Base-by-base conservation (phyloP, 2,329 filamentous ascomycete species). In the Coniochaeta ligniaria region DNA sequence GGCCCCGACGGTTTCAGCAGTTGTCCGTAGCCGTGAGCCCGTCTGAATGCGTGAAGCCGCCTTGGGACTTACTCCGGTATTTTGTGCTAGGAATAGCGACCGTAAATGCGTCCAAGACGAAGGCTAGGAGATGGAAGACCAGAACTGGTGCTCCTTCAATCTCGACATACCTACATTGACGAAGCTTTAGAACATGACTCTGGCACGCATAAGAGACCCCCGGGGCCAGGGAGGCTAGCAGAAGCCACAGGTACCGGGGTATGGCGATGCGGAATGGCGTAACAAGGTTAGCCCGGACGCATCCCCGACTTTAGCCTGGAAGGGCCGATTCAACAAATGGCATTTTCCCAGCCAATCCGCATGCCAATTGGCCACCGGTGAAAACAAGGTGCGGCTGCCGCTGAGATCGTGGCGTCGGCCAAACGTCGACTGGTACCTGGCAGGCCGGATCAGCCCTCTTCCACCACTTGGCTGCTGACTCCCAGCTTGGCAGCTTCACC, bases 231-330 rank as follows among this genome's bases (percentile, higher is more conserved):
- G 31, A 33, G 6, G 31, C 31, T 33, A 33, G 20, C 11, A 24
- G 43, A 52, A 31, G 47, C 24, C 26, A 31, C 24, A 28, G 12
- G 47, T 31, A 52, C 47, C 47, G 47, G 45, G 47, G 47, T 52
- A 1, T 14, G 20, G 4, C 31, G 33, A 38, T 45, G 55, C 33
- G 31, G 28, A n/a, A 45, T 26, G 54, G 41, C 36, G 56, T 20
- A 59, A 28, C 26, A 28, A 28, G 22, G 26, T 43, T 36, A 52
- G 47, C 55, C 55, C 58, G 26, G 47, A 52, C 47, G 47, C 58
- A 36, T 43, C 41, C 36, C 38, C 64, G 68, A 70, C 66, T 75
- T 76, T 76, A 77, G 75, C 74, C 75, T 76, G 70, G 73, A 76
- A 74, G 72, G 73, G 71, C 72, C 72, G 72, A 73, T 69, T 73